Percentiles rank a stretch among this genome's conserved stretches.
phyloP scores from a whole-genome alignment of 805 yeast genomes.

The Metschnikowia aberdeeniae region DNA sequence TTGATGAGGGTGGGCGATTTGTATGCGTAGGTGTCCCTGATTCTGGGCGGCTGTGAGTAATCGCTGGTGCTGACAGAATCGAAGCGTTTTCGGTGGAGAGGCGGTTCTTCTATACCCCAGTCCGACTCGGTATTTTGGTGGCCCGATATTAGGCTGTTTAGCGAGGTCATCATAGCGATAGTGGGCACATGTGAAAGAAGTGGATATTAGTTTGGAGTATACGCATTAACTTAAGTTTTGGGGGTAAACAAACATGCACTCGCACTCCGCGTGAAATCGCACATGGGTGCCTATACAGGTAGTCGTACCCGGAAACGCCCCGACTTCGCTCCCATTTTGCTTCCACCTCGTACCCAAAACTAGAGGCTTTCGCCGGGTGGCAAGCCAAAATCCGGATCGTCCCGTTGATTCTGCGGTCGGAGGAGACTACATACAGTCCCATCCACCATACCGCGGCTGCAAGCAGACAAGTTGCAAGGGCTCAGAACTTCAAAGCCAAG shows the following conservation, averaged over 20 bases:
- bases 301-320: too few relatives aligned
- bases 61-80: conserved; percentile 19
- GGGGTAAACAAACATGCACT: conserved; percentile 1
- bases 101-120: conserved; percentile 21
- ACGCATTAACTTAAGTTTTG: not conserved
- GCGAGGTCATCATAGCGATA: not conserved
- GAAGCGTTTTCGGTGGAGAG: conserved; percentile 9
- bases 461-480: too few relatives aligned
- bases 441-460: too few relatives aligned
- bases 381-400: too few relatives aligned
- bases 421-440: too few relatives aligned
- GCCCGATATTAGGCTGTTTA: conserved; percentile 8
- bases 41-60: conserved; percentile 15
- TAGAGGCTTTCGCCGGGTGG: too few relatives aligned
- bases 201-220: too few relatives aligned
- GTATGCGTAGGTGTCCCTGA: conserved; percentile 1
- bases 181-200: not conserved
- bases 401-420: too few relatives aligned
- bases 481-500: conserved; percentile 1
- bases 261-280: conserved; percentile 2
- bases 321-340: too few relatives aligned
- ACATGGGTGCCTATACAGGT: not conserved
- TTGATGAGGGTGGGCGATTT: conserved; percentile 1
- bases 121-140: conserved; percentile 19
- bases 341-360: too few relatives aligned